Evolutionary conservation across 352 stramenopile genomes (phyloP).

Genomic region (Phytophthora capsici): DNA sequence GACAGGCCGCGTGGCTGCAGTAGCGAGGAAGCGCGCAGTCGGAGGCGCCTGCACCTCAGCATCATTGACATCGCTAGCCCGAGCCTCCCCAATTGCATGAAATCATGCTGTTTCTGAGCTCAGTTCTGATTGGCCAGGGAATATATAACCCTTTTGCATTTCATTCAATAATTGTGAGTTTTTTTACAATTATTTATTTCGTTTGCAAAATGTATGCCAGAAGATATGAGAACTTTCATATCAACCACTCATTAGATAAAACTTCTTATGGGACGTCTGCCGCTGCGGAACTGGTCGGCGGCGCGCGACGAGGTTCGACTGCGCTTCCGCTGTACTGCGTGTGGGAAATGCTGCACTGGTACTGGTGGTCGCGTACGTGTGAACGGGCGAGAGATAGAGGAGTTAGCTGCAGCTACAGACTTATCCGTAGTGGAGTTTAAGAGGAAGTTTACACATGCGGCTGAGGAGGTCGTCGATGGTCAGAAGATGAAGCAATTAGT

Average conservation of each 20-base stretch:
- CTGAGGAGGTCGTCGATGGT: conserved; percentile 26
- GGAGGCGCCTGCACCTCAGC: conserved; percentile 28
- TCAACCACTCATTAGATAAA: too few species aligned
- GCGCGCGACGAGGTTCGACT: conserved; percentile 47
- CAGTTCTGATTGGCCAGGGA: too few species aligned
- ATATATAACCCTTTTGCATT: too few species aligned
- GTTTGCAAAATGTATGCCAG: too few species aligned
- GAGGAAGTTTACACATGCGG: conserved; percentile 37
- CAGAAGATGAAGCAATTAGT: conserved; percentile 38
- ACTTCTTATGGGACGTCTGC: too few species aligned
- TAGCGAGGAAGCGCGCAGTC: neutral
- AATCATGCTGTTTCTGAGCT: neutral
- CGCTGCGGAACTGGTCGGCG: conserved; percentile 46
- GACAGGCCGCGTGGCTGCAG: conserved; percentile 22
- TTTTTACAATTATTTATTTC: too few species aligned
- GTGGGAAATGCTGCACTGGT: conserved; percentile 83
- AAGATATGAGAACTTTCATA: too few species aligned
- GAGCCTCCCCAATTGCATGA: too few species aligned
- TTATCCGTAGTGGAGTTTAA: conserved; percentile 45
- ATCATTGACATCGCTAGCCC: conserved; percentile 2
- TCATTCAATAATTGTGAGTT: too few species aligned
- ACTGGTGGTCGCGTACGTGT: conserved; percentile 70
- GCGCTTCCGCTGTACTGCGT: conserved; percentile 75
- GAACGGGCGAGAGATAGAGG: conserved; percentile 62
- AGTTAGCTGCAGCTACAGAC: conserved; percentile 44